Evolutionary conservation across 2,329 filamentous ascomycete genomes (phyloP).

Genomic region (Diaporthe australafricana): DNA sequence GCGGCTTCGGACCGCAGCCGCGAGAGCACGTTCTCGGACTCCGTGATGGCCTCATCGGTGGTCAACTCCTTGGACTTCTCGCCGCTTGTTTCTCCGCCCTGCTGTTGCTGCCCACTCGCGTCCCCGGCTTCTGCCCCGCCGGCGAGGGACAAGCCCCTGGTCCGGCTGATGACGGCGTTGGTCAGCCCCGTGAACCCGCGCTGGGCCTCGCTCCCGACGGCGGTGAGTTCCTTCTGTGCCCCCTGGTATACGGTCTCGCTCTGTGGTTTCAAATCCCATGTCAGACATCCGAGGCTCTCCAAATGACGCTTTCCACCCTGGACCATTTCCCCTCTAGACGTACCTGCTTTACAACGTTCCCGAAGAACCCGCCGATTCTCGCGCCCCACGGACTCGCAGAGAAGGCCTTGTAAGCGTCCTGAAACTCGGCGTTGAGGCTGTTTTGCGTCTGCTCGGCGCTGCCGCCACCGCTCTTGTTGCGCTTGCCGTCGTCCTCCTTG

Average conservation of each 20-base stretch:
- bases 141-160: conserved; percentile 77
- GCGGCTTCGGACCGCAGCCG: conserved; percentile 82
- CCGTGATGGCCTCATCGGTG: conserved; percentile 57
- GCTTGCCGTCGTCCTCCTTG: conserved; percentile 62
- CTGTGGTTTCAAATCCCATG: conserved; percentile 51
- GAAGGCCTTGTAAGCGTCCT: conserved; percentile 95
- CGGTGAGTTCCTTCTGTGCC: conserved; percentile 84
- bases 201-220: conserved; percentile 82
- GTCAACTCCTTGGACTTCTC: conserved; percentile 46
- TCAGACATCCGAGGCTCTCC: neutral
- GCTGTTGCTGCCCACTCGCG: conserved; percentile 44
- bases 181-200: conserved; percentile 81
- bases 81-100: conserved; percentile 57
- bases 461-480: conserved; percentile 51
- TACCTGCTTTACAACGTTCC: conserved; percentile 93
- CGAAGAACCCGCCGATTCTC: conserved; percentile 87
- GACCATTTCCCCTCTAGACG: conserved; percentile 39
- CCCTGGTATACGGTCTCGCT: conserved; percentile 87
- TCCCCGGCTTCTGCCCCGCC: conserved; percentile 45
- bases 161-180: conserved; percentile 76
- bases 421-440: conserved; percentile 86
- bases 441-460: conserved; percentile 56
- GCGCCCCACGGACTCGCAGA: conserved; percentile 92
- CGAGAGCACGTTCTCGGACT: conserved; percentile 76
- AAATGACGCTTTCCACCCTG: neutral